Base-by-base conservation (phyloP, 495 filamentous ascomycete genomes). In the Chaetomium fimeti region DNA sequence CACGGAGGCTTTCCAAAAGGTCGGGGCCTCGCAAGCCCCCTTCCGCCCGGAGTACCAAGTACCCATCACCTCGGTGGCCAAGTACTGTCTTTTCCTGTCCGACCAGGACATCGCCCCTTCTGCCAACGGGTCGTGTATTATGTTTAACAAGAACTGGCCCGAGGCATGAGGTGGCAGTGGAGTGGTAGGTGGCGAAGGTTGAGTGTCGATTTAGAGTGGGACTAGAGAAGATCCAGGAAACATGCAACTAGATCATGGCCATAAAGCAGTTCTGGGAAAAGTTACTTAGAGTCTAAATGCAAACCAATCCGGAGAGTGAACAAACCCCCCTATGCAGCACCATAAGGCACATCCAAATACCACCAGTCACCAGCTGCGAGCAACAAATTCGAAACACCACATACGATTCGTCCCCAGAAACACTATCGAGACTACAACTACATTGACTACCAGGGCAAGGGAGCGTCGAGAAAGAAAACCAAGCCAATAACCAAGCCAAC, bases 131-230 rank as follows among this genome's bases (percentile, higher is more conserved):
- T 71, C 75, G 15, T 69, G 71, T 57, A 69, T 77, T n/a, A 57
- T 66, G 9, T 77, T 79, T 16, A 78, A 75, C 52, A 69, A 67
- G 54, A 79, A 79, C 64, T 75, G 66, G 67, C 78, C 78, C n/a
- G 63, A 66, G 47, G 74, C 70, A 27, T 80, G 66, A 66, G 40
- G 6, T 0, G n/a, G 53, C 5, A 32, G 52, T 15, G 29, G 29
- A 12, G 54, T n/a, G 7, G 25, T 53, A 7, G 16, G 32, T 55
- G 51, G 25, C 27, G 24, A 20, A 2, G 5, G 6, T 25, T 24
- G 25, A 20, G 32, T 5, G n/a, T 8, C 16, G 18, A 56, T 5
- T 38, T 20, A 55, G 47, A 32, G 40, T 43, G 15, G 40, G 9
- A 43, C 40, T 3, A 43, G 40, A 15, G 11, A 43, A 11, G 1